Percentiles rank a stretch among this genome's conserved stretches.
Evolutionary conservation across 371 early-diverging fungal species (phyloP).

Genomic region (Quaeritorhiza haematococci): DNA sequence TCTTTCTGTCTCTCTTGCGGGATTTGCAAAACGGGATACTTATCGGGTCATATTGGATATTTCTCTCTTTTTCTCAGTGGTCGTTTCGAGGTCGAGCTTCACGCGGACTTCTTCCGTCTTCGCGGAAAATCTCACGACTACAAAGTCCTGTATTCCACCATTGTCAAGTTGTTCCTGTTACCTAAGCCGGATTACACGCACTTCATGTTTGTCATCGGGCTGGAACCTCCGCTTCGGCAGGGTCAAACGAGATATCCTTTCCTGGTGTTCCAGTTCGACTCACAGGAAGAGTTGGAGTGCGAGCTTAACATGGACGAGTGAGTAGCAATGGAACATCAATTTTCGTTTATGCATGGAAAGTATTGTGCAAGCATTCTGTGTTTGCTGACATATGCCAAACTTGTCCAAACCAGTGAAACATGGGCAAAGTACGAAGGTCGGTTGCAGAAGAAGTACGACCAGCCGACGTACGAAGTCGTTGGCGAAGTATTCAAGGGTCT

Average conservation of each 20-base stretch:
- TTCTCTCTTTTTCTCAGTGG: slow-evolving; percentile 53
- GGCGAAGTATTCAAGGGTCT: slow-evolving; percentile 86
- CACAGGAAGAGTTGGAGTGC: slow-evolving; percentile 85
- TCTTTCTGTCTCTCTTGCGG: slow-evolving; percentile 1
- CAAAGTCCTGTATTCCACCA: slow-evolving; percentile 83
- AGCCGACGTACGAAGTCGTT: slow-evolving; percentile 82
- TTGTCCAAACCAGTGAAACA: slow-evolving; percentile 41
- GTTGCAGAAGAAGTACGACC: slow-evolving; percentile 84
- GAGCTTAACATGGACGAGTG: slow-evolving; percentile 76
- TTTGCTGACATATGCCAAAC: background rate
- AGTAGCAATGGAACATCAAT: slow-evolving; percentile 9
- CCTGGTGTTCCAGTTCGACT: slow-evolving; percentile 92
- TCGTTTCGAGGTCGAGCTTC: slow-evolving; percentile 94
- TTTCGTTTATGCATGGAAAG: background rate
- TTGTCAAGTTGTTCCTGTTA: slow-evolving; percentile 79
- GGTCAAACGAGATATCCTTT: slow-evolving; percentile 98
- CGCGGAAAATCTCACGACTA: slow-evolving; percentile 98
- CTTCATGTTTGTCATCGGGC: slow-evolving; percentile 83
- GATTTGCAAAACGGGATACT: background rate
- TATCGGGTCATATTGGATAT: slow-evolving; percentile 1
- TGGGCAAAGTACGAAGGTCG: slow-evolving; percentile 70
- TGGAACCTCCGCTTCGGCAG: slow-evolving; percentile 96
- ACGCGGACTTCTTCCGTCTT: slow-evolving; percentile 82
- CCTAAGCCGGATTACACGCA: slow-evolving; percentile 94
- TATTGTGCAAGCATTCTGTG: slow-evolving; percentile 5